Conservation (phyloP, 345 rosid species). For the Populus deltoides region DNA sequence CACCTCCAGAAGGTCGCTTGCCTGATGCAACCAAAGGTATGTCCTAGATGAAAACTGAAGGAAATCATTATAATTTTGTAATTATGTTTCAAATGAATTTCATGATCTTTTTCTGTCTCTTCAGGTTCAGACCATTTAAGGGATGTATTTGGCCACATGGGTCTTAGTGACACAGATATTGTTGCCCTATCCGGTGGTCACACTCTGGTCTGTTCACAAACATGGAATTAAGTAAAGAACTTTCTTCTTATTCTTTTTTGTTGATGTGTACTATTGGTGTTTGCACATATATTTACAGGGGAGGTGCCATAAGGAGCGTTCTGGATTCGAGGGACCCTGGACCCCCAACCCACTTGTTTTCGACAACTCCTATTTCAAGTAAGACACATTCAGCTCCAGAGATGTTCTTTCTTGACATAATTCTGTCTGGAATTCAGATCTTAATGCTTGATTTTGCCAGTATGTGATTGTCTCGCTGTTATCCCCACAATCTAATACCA, state of each 20-base stretch:
- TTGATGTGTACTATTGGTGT: background rate
- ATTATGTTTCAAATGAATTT: background rate
- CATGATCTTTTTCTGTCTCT: background rate
- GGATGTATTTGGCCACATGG: constrained; percentile 26
- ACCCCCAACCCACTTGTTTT: constrained; percentile 23
- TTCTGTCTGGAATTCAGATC: background rate
- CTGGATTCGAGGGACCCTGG: constrained; percentile 31
- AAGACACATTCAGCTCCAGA: background rate
- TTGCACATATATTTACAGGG: constrained; percentile 10
- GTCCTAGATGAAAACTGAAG: too few species aligned
- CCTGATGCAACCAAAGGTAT: constrained; percentile 29
- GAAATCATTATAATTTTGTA: too few species aligned
- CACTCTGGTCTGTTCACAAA: constrained; percentile 13
- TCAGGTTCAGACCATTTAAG: constrained; percentile 26
- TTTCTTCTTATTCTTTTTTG: background rate
- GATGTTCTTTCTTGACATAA: background rate
- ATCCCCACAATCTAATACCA: background rate
- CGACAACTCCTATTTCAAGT: constrained; percentile 27
- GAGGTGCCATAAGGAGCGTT: constrained; percentile 25
- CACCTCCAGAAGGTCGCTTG: constrained; percentile 30
- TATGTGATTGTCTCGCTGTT: background rate
- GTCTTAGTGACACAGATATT: constrained; percentile 24
- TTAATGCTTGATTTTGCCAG: background rate
- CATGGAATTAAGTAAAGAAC: background rate
- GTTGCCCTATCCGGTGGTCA: constrained; percentile 30